Evolutionary conservation across 345 rosid species (phyloP).

Genomic region (Eucalyptus erythrocorys): DNA sequence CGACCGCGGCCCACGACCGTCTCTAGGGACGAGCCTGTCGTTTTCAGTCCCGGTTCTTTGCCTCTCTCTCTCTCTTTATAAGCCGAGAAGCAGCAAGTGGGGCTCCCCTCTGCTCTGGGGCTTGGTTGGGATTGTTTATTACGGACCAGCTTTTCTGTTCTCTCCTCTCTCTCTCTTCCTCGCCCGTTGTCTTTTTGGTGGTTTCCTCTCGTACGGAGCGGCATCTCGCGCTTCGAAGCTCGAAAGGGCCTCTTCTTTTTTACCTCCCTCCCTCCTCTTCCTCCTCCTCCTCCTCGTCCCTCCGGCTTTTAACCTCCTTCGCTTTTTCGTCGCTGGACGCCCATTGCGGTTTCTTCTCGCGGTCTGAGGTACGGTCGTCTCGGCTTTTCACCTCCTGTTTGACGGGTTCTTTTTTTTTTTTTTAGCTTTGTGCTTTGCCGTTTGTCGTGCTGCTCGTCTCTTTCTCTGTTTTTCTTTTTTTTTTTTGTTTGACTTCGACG

Average conservation of each 20-base stretch:
- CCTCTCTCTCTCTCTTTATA: not conserved
- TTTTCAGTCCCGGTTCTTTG: not conserved
- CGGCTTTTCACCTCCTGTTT: not conserved
- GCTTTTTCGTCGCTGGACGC: not conserved
- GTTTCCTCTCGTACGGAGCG: not conserved
- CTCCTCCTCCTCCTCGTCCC: not conserved
- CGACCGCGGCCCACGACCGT: not conserved
- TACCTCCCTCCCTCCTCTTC: not conserved
- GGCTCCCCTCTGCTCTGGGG: not conserved
- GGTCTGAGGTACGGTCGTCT: not conserved
- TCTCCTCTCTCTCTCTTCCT: not conserved
- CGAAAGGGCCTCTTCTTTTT: not conserved
- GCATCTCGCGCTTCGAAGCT: not conserved
- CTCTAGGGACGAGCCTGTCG: not conserved
- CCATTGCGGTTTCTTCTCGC: not conserved
- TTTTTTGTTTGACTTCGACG: not conserved
- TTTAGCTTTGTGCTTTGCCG: not conserved
- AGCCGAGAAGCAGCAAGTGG: not conserved
- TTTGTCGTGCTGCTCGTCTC: not conserved
- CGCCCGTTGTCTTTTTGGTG: not conserved
- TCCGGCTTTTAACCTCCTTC: not conserved
- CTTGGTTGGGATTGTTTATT: not conserved
- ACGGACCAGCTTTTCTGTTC: not conserved
- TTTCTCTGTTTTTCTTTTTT: not conserved
- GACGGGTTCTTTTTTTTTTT: not conserved